Conservation (phyloP, 768 basidiomycete species). For the Lentinula sp. region DNA sequence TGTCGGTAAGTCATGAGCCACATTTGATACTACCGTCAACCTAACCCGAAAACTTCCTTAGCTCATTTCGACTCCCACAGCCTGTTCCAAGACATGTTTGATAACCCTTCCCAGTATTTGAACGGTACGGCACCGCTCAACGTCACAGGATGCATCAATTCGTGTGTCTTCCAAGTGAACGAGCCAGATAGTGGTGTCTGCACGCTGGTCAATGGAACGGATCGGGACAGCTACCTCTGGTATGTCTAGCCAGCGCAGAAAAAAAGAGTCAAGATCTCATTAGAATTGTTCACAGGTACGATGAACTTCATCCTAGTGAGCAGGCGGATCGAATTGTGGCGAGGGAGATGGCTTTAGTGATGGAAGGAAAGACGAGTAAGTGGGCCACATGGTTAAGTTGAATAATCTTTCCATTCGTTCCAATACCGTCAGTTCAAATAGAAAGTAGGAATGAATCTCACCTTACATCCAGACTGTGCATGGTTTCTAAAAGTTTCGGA, state of each 20-base stretch:
- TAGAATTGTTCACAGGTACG: constrained; percentile 27
- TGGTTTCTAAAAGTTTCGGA: too few species aligned
- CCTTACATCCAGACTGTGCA: too few species aligned
- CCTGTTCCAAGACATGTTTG: constrained; percentile 35
- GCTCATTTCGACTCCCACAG: constrained; percentile 38
- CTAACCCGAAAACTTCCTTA: constrained; percentile 4
- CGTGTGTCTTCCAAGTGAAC: constrained; percentile 24
- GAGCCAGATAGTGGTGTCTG: constrained; percentile 24
- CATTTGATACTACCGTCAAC: not conserved
- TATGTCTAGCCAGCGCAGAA: constrained; percentile 18
- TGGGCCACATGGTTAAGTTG: constrained; percentile 50
- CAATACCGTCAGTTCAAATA: not conserved
- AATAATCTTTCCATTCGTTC: not conserved
- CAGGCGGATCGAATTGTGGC: constrained; percentile 52
- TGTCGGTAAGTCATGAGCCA: constrained; percentile 28
- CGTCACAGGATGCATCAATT: constrained; percentile 28
- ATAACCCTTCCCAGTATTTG: constrained; percentile 31
- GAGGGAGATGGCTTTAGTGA: constrained; percentile 40
- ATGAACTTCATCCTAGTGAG: constrained; percentile 58
- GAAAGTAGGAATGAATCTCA: too few species aligned
- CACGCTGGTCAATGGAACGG: constrained; percentile 34
- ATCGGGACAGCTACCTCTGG: constrained; percentile 57
- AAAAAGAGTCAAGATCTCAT: constrained; percentile 1
- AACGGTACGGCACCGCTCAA: constrained; percentile 48
- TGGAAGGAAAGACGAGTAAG: constrained; percentile 33